Base-by-base conservation (phyloP, 164 flowering plant species). In the Macadamia tetraphylla region DNA sequence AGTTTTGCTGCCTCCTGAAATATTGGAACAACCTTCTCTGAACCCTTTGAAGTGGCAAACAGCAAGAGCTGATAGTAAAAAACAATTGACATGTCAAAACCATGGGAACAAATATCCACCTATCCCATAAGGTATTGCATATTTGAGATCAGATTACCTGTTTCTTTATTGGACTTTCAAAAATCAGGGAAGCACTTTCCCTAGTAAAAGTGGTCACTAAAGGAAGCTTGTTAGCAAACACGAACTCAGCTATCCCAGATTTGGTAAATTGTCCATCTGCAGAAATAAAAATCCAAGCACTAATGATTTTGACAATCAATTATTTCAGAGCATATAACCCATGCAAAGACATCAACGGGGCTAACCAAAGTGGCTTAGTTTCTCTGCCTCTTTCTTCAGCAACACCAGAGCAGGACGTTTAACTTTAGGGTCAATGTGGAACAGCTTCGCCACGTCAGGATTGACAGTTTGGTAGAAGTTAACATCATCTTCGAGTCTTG, bases 351-450 rank as follows among this genome's bases (percentile, higher is more conserved):
- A 51, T 65, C 30, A 14, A 70, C 44, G 52, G 56, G 66, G 78
- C 90, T 65, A 69, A 95, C 99, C 93, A 76, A 86, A 92, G 71
- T 75, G 72, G 73, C 79, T 82, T 68, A 87, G 64, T 76, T 91
- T 92, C 82, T 95, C 98, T 62, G 77, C 86, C 76, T 90, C 98
- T 72, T 83, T 91, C 86, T 95, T 92, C 70, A 95, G 67, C 81
- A 95, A 40, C 68, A 95, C 88, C 76, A 95, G 58, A 69, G 93
- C 83, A 64, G 99, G 99, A 56, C 86, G 89, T 69, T 90, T 88
- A n/a, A 73, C 87, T 64, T 86, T 67, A 23, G 85, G 70, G 18
- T 88, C 90, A 43, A 92, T 42, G 68, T 89, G 89, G 78, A 95
- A 92, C 71, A 92, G 79, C 82, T 86, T 84, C 9, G 98, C 98